Evolutionary conservation across 352 stramenopile species (phyloP).

Genomic region (Phytophthora sp.): DNA sequence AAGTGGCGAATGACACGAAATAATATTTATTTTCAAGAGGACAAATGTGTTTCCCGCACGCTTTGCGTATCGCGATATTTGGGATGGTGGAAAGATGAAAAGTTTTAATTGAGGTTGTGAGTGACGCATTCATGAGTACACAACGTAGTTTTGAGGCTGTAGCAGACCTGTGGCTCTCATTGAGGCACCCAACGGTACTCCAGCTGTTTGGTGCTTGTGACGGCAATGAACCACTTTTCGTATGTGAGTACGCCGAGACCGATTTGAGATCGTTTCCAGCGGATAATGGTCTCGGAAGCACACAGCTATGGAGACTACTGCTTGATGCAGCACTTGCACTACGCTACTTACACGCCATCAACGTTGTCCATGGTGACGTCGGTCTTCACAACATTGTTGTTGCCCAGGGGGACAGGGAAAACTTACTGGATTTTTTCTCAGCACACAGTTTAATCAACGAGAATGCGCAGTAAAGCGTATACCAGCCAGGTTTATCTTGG

Average conservation of each 20-base stretch:
- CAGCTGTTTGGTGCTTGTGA: conserved; percentile 2
- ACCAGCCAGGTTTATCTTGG: not conserved
- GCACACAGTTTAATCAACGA: not conserved
- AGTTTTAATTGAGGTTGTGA: not conserved
- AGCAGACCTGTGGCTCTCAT: conserved; percentile 2
- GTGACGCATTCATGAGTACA: not conserved
- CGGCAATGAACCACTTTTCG: not conserved
- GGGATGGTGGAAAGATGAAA: not conserved
- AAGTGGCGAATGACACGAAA: too few species aligned
- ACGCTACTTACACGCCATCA: conserved; percentile 1
- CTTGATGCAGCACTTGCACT: conserved; percentile 1
- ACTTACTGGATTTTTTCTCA: not conserved
- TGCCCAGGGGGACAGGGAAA: not conserved
- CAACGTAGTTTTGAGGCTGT: not conserved
- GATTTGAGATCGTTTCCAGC: not conserved
- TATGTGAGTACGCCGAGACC: not conserved
- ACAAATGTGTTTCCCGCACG: not conserved
- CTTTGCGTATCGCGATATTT: not conserved
- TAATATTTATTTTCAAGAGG: too few species aligned
- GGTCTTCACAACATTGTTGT: conserved; percentile 8
- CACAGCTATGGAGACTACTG: not conserved
- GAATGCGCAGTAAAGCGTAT: not conserved
- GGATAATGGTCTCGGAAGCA: not conserved
- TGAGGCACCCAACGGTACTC: conserved; percentile 4
- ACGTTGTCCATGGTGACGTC: conserved; percentile 1